A percentile compares a stretch with the other conserved stretches of the same genome.
Evolutionary conservation across 2,329 filamentous ascomycete species (phyloP).

Genomic region (Rhytidhysteron rufulum): DNA sequence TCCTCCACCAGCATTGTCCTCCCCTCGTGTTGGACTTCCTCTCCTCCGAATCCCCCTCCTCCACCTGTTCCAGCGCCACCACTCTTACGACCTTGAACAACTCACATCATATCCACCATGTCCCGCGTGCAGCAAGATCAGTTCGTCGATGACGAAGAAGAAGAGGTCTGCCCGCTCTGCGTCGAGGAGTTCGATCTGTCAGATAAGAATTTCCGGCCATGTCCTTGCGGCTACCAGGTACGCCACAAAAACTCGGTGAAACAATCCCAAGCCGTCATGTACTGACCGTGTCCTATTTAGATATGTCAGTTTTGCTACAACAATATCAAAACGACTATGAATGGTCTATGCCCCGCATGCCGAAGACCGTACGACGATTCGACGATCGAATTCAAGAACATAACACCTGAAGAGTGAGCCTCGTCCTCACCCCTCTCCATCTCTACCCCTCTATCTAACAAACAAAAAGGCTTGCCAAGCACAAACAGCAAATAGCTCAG

Average conservation of each 20-base stretch:
- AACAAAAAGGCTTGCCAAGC: constrained; percentile 61
- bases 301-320: constrained; percentile 99
- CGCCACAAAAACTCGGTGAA: constrained; percentile 24
- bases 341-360: constrained; percentile 95
- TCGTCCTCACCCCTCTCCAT: too few species aligned
- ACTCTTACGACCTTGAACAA: constrained; percentile 13
- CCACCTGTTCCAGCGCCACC: constrained; percentile 24
- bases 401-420: constrained; percentile 88
- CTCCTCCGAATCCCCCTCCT: constrained; percentile 9
- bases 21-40: background rate
- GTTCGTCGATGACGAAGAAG: constrained; percentile 52
- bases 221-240: constrained; percentile 97
- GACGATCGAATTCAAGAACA: constrained; percentile 94
- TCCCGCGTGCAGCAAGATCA: constrained; percentile 49
- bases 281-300: constrained; percentile 46
- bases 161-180: constrained; percentile 77
- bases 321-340: constrained; percentile 98
- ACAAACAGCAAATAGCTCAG: constrained; percentile 68
- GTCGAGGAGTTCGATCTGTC: constrained; percentile 99
- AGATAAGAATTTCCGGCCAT: constrained; percentile 94
- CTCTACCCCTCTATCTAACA: constrained; percentile 23
- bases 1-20: constrained; percentile 1
- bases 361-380: constrained; percentile 93
- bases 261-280: constrained; percentile 8
- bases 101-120: constrained; percentile 35